Percentiles rank a stretch among this genome's conserved stretches.
These are phyloP conservation scores for Colletotrichum graminicola DNA, from an alignment of 2,329 filamentous ascomycete species.

Conservation along the genomic window DNA sequence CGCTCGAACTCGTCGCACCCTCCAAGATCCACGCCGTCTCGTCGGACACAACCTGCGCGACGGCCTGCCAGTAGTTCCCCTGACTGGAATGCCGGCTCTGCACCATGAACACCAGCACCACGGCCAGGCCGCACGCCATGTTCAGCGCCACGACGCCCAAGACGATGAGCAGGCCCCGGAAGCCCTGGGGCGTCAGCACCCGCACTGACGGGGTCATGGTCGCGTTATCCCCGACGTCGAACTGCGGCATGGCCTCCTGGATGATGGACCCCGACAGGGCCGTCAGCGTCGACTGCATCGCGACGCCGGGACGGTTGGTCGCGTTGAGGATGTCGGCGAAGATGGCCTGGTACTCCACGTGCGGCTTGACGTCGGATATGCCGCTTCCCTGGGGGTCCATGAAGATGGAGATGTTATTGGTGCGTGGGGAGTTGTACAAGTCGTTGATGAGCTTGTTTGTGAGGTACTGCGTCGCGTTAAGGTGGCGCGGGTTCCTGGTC, in stretches of 20 bases:
- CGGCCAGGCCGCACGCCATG: conserved; percentile 37
- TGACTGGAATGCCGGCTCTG: conserved; percentile 43
- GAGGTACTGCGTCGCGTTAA: conserved; percentile 40
- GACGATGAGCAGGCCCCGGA: conserved; percentile 1
- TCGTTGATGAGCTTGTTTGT: conserved; percentile 43
- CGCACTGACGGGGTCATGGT: background rate
- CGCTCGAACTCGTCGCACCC: conserved; percentile 39
- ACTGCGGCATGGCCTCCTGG: conserved; percentile 40
- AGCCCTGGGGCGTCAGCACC: background rate
- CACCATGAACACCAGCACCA: conserved; percentile 41
- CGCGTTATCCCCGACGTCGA: conserved; percentile 31
- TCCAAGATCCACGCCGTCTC: conserved; percentile 44
- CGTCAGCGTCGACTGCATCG: conserved; percentile 43
- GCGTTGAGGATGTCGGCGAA: conserved; percentile 41
- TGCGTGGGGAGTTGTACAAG: conserved; percentile 38
- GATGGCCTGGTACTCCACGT: conserved; percentile 43
- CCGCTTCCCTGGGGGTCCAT: conserved; percentile 42
- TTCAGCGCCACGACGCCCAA: conserved; percentile 23
- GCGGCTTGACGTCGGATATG: conserved; percentile 39
- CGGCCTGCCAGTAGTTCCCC: conserved; percentile 45
- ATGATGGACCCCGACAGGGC: conserved; percentile 42
- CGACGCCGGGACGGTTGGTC: conserved; percentile 42
- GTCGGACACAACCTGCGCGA: conserved; percentile 45
- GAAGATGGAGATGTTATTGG: conserved; percentile 39
- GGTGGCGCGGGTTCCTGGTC: conserved; percentile 19